These are phyloP conservation scores for Syzygium aromaticum DNA, from an alignment of 345 rosid genomes.

Conservation along the genomic window DNA sequence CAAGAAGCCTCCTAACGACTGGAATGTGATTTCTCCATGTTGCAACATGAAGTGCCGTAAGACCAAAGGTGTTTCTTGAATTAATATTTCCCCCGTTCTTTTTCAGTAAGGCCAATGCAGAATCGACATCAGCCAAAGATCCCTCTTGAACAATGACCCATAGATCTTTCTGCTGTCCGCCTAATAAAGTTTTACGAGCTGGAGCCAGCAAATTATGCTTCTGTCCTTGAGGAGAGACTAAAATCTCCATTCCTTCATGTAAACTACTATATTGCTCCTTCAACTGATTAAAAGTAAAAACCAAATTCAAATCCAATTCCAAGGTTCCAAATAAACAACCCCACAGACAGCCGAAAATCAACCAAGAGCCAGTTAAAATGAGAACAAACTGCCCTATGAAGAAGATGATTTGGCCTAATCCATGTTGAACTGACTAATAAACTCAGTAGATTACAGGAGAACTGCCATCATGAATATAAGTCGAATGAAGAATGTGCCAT, in stretches of 20 bases:
- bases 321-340: neutral
- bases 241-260: conserved; percentile 32
- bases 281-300: neutral
- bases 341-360: neutral
- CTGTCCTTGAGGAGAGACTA: conserved; percentile 50
- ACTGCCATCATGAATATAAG: neutral
- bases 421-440: neutral
- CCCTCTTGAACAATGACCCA: conserved; percentile 78
- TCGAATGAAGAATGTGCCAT: neutral
- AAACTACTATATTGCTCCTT: neutral
- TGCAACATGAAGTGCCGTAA: conserved; percentile 87
- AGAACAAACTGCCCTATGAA: neutral
- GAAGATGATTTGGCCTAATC: neutral
- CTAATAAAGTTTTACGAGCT: conserved; percentile 34
- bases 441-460: neutral
- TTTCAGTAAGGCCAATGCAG: conserved; percentile 53
- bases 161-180: conserved; percentile 52
- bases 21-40: conserved; percentile 96
- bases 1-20: conserved; percentile 74
- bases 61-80: conserved; percentile 62
- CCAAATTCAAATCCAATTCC: neutral
- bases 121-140: conserved; percentile 75
- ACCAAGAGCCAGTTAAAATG: neutral
- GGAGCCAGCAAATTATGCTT: conserved; percentile 42
- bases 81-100: conserved; percentile 77